These are phyloP conservation scores for Crassisporium funariophilum DNA, from an alignment of 768 basidiomycete genomes.

Conservation along the genomic window DNA sequence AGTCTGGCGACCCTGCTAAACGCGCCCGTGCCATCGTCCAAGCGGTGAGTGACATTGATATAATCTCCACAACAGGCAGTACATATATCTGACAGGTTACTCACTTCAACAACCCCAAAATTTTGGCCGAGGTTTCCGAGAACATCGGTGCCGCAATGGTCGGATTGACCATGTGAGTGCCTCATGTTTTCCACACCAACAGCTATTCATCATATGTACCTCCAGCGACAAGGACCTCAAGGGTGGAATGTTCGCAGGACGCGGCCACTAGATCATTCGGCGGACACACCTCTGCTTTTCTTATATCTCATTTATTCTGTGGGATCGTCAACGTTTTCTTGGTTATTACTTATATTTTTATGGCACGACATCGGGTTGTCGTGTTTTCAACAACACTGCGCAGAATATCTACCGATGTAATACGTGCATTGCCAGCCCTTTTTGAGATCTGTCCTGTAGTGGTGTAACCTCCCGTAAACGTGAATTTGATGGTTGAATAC, in stretches of 20 bases:
- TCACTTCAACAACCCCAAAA: conserved; percentile 92
- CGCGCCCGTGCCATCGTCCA: conserved; percentile 95
- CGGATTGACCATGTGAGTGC: conserved; percentile 80
- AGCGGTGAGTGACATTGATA: conserved; percentile 55
- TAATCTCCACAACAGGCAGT: conserved; percentile 5
- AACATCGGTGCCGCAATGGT: conserved; percentile 93
- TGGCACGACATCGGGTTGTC: too few species aligned
- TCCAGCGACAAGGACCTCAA: conserved; percentile 64
- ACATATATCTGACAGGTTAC: conserved; percentile 60
- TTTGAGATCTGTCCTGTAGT: too few species aligned
- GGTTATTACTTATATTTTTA: too few species aligned
- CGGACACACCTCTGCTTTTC: too few species aligned
- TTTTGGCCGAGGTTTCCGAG: conserved; percentile 89
- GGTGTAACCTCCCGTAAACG: too few species aligned
- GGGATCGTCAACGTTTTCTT: not conserved
- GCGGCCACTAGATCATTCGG: conserved; percentile 47
- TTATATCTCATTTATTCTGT: not conserved
- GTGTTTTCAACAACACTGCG: conserved; percentile 11
- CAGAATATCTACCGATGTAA: too few species aligned
- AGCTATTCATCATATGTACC: conserved; percentile 1
- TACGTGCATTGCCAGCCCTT: too few species aligned
- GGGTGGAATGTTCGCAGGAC: conserved; percentile 68
- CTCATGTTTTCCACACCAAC: conserved; percentile 1
- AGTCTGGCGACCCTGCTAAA: conserved; percentile 93
- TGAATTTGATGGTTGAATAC: not conserved